Evolutionary conservation across 1,139 yeast species (phyloP).

Genomic region (Suhomyces bolitotheri): DNA sequence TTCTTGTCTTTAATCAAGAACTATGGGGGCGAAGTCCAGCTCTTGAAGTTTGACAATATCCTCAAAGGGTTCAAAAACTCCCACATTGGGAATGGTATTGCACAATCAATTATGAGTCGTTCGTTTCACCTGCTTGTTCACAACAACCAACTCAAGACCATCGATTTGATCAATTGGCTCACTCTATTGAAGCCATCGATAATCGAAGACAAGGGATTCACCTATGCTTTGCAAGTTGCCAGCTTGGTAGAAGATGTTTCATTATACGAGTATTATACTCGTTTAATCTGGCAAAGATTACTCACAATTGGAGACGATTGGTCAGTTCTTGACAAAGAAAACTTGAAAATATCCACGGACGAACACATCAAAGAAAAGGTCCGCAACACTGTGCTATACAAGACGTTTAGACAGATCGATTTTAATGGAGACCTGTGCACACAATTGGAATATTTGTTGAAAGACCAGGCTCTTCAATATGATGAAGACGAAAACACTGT

Average conservation of each 20-base stretch:
- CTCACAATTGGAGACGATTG: conserved; percentile 59
- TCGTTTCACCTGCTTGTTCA: conserved; percentile 38
- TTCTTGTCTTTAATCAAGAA: conserved; percentile 31
- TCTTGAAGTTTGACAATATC: conserved; percentile 22
- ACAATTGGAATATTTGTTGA: conserved; percentile 16
- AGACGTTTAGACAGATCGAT: conserved; percentile 33
- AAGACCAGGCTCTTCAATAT: conserved; percentile 8
- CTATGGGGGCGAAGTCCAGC: conserved; percentile 23
- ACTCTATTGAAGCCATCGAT: conserved; percentile 48
- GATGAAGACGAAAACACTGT: conserved; percentile 9
- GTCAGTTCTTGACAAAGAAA: conserved; percentile 44
- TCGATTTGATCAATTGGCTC: conserved; percentile 56
- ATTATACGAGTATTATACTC: conserved; percentile 23
- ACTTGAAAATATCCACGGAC: conserved; percentile 36
- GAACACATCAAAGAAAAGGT: conserved; percentile 41
- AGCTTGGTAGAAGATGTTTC: conserved; percentile 30
- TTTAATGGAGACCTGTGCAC: conserved; percentile 11
- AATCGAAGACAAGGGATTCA: conserved; percentile 27
- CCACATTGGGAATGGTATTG: conserved; percentile 15
- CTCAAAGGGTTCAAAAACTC: conserved; percentile 26
- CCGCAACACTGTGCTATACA: conserved; percentile 48
- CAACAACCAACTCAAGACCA: conserved; percentile 42
- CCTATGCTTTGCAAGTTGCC: conserved; percentile 40
- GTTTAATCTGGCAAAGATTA: conserved; percentile 63
- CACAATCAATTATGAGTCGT: conserved; percentile 26